A percentile compares a stretch with the other conserved stretches of the same genome.
Conservation (phyloP, 75 land plant species). For the Sequoia sempervirens region DNA sequence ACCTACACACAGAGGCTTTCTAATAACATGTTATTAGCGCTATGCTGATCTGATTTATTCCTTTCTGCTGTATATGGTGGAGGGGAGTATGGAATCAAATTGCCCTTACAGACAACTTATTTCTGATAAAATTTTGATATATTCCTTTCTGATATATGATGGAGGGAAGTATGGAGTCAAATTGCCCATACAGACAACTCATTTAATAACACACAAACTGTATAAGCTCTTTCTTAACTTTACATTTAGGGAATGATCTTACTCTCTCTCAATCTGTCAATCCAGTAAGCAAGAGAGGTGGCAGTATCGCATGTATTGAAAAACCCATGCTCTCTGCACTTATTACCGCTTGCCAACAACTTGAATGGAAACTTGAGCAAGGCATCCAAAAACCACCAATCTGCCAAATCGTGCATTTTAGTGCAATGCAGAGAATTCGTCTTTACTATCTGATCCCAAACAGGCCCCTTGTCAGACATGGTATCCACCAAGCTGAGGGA, state of each 20-base stretch:
- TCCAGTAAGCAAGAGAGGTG: slow-evolving; percentile 46
- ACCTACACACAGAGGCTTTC: no score
- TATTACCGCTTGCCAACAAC: slow-evolving; percentile 26
- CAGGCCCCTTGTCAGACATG: slow-evolving; percentile 39
- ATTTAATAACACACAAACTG: no score
- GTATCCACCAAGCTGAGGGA: slow-evolving; percentile 1
- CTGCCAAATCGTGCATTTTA: slow-evolving; percentile 44
- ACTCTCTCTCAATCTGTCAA: slow-evolving; percentile 43
- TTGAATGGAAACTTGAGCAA: slow-evolving; percentile 37
- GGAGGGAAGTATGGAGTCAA: no score
- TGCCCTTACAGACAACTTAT: no score
- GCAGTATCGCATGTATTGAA: not conserved
- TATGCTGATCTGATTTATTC: no score
- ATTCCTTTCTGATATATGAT: no score
- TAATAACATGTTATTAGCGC: no score
- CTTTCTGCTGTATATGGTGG: no score
- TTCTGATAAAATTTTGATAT: no score
- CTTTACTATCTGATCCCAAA: slow-evolving; percentile 50
- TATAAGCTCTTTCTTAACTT: no score
- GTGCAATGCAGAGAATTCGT: slow-evolving; percentile 24
- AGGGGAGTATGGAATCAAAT: no score
- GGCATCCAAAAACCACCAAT: slow-evolving; percentile 52
- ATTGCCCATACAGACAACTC: no score
- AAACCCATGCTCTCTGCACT: slow-evolving; percentile 43
- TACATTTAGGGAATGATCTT: slow-evolving; percentile 26